Base-by-base conservation (phyloP, 2,329 filamentous ascomycete species). In the Acrocalymma vagum region DNA sequence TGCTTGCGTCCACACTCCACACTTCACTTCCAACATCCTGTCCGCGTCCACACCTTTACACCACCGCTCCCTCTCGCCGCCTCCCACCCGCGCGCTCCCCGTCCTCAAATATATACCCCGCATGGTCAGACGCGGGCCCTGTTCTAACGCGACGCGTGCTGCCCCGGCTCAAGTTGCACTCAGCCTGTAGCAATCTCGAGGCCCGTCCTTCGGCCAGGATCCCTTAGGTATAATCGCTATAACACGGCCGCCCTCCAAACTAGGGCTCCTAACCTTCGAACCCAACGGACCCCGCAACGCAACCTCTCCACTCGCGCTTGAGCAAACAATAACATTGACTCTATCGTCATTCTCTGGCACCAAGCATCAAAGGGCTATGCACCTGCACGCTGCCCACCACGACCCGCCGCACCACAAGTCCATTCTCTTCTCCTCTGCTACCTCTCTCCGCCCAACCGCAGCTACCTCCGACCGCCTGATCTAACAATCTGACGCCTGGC, bases 141-240 rank as follows among this genome's bases (percentile, higher is more conserved):
- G n/a, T 22, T 33, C 28, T 21, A 34, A 21, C 31, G 40, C 48
- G 44, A 43, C 43, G 43, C 44, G 45, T 38, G 46, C 40, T 44
- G 39, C 31, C 25, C 22, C 26, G 27, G 24, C 29, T 24, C 26
- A 11, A 23, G 36, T 24, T 18, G 31, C 29, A 23, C 29, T 31
- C 30, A 31, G 34, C 50, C 39, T 48, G 27, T 45, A 34, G 25
- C 52, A 49, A 40, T 45, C 29, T 58, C 29, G 38, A 51, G 45
- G 48, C 49, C 48, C 36, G 47, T 53, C 45, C 46, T 34, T 47
- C 42, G 40, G 55, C 61, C 56, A 47, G 58, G 63, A 63, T 63
- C 58, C 60, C 59, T 56, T 48, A 51, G 48, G 34, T 35, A 49
- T 55, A 55, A 45, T 38, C 36, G 48, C 54, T 53, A 50, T 52